Evolutionary conservation across 2,329 filamentous ascomycete species (phyloP).

Genomic region (Aspergillus alliaceus): DNA sequence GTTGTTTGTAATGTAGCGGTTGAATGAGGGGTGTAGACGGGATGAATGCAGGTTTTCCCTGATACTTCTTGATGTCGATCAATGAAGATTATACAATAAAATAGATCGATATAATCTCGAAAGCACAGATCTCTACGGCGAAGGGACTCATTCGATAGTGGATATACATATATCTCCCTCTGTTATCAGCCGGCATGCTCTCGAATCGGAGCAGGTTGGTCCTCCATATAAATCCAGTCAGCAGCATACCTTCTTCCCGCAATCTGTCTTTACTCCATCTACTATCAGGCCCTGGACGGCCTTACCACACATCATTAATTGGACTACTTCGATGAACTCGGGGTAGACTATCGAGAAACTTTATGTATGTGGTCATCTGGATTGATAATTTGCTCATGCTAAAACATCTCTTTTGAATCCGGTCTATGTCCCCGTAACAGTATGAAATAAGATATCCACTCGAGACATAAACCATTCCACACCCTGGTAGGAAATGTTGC

Average conservation of each 20-base stretch:
- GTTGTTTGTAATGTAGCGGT: constrained; percentile 44
- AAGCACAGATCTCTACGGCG: no score
- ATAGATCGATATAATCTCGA: no score
- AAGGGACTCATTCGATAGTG: no score
- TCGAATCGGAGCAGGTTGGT: background rate
- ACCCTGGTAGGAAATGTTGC: background rate
- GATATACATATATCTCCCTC: background rate
- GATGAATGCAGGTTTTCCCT: constrained; percentile 28
- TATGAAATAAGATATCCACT: no score
- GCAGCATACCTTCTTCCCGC: background rate
- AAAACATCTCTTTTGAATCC: no score
- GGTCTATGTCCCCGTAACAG: no score
- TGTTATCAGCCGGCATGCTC: background rate
- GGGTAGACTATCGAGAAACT: background rate
- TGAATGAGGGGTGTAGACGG: constrained; percentile 26
- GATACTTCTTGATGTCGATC: no score
- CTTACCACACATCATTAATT: background rate
- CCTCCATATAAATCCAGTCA: background rate
- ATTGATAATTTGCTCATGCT: no score
- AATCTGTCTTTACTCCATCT: no score
- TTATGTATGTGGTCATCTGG: no score
- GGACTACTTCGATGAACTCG: background rate
- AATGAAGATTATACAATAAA: no score
- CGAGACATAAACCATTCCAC: no score
- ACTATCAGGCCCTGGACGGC: background rate